Percentiles rank a stretch among this genome's conserved stretches.
These are phyloP conservation scores for Dunaliella sp. DNA, from an alignment of 139 green algal genomes.

Conservation along the genomic window DNA sequence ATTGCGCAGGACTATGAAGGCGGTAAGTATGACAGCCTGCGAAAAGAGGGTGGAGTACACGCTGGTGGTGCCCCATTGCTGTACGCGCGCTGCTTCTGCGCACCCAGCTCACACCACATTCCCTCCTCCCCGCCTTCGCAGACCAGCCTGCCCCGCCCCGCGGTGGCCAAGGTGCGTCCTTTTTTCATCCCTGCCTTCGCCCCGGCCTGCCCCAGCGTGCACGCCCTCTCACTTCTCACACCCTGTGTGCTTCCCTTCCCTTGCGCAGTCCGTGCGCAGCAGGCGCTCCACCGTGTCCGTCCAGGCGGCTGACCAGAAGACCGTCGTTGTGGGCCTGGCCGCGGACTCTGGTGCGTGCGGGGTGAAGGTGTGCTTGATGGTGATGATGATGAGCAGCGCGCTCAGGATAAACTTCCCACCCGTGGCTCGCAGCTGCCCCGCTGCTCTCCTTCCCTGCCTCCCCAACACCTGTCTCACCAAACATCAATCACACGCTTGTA, in stretches of 20 bases:
- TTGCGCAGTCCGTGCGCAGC: slow-evolving; percentile 9
- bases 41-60: too few relatives aligned
- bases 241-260: background rate
- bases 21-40: background rate
- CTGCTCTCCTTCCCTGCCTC: too few relatives aligned
- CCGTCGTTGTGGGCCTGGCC: slow-evolving; percentile 94
- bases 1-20: background rate
- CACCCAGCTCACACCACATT: background rate
- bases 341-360: slow-evolving; percentile 85
- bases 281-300: slow-evolving; percentile 47
- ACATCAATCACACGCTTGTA: too few relatives aligned
- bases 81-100: background rate
- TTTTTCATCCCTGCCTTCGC: too few relatives aligned
- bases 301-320: slow-evolving; percentile 58
- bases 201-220: too few relatives aligned
- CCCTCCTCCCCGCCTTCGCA: background rate
- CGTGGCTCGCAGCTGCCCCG: too few relatives aligned
- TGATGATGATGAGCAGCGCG: too few relatives aligned
- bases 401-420: too few relatives aligned
- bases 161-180: slow-evolving; percentile 16
- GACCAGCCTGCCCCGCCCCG: slow-evolving; percentile 9
- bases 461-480: too few relatives aligned
- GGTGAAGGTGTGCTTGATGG: too few relatives aligned
- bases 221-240: too few relatives aligned
- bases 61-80: background rate